Base-by-base conservation (phyloP, 371 early-diverging fungal species). In the Apophysomyces ossiformis region DNA sequence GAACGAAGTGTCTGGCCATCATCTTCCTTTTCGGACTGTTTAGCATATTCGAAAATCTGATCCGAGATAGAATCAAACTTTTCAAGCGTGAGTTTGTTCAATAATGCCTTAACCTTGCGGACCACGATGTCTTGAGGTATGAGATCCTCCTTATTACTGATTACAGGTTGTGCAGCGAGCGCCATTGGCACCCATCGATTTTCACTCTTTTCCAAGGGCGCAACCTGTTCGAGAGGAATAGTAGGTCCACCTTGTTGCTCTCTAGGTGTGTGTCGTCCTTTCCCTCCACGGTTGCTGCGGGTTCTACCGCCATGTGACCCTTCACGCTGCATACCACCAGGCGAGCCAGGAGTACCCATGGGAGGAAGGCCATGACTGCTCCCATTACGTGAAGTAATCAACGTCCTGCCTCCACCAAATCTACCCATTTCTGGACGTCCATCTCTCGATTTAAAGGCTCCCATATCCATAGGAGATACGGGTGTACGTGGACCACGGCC, bases 11-110 rank as follows among this genome's bases (percentile, higher is more conserved):
- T 87, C 32, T 81, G 74, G 43, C 92, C 92, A 67, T 90, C 85
- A 0, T 75, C 76, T 77, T 92, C 92, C 66, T 87, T 83, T 65
- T 72, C 75, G 11, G 92, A 90, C 73, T 88, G 73, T 60, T 88
- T 76, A 41, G 90, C 93, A 73, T 89, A 85, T n/a, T 87, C 87
- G 65, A 93, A 73, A 63, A 99, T 91, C 79, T 98, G 91, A 59
- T 79, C 82, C 3, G 94, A 88, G 37, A 98, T 89, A 36, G 83
- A 76, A 44, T 93, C 94, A 73, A 97, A 99, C 79, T 93, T 95
- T 73, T 98, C 98, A 5, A 92, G 81, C 3, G 99, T 96, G 60
- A 98, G 79, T 85, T 97, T 98, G 89, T 98, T 97, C 60, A 99
- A 84, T 18, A 96, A 81, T 61, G 90, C 85, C 83, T 93, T 95